phyloP scores from a whole-genome alignment of 768 basidiomycete species.

The Hemileccinum impolitum region DNA sequence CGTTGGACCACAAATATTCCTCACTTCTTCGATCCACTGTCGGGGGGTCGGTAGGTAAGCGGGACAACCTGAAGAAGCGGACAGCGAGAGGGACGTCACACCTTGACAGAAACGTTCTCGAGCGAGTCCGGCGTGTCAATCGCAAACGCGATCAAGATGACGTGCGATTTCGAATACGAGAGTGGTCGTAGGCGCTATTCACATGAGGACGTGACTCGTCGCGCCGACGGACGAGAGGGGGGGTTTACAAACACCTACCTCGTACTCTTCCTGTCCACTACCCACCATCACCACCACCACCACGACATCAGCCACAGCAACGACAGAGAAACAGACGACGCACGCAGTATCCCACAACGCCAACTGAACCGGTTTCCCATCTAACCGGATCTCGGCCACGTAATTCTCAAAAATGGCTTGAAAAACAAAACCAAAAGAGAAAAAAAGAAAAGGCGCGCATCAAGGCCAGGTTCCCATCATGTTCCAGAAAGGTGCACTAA shows the following conservation, averaged over 20 bases:
- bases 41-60: too few relatives aligned
- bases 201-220: not conserved
- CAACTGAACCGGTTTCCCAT: constrained; percentile 95
- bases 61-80: too few relatives aligned
- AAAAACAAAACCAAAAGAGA: too few relatives aligned
- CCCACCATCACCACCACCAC: not conserved
- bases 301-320: too few relatives aligned
- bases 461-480: too few relatives aligned
- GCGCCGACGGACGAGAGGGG: too few relatives aligned
- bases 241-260: constrained; percentile 59
- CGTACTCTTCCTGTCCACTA: constrained; percentile 98
- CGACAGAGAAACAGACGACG: constrained; percentile 41
- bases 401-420: constrained; percentile 99
- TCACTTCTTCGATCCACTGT: constrained; percentile 98
- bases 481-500: too few relatives aligned
- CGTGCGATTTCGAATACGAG: constrained; percentile 97
- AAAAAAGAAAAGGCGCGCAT: too few relatives aligned
- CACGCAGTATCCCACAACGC: constrained; percentile 99
- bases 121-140: constrained; percentile 96
- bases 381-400: constrained; percentile 95
- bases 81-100: constrained; percentile 22
- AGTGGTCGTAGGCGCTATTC: constrained; percentile 85
- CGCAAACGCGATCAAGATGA: constrained; percentile 96
- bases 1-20: constrained; percentile 87
- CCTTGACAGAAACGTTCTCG: constrained; percentile 94